Evolutionary conservation across 2,329 filamentous ascomycete genomes (phyloP), one percentile per base, ranked within the genome.

Genomic region (Tolypocladium ovalisporum): DNA sequence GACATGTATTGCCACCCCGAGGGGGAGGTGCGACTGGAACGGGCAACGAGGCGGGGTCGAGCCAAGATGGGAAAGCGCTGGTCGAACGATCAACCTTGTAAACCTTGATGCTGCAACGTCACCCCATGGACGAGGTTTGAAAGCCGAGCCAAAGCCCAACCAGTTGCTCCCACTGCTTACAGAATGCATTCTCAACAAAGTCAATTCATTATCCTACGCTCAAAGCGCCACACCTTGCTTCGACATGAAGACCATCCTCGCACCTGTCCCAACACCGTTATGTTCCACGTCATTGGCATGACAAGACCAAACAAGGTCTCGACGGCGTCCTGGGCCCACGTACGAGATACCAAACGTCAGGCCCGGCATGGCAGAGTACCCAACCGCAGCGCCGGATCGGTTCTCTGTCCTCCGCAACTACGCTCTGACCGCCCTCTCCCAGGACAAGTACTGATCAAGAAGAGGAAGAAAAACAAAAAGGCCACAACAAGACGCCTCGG

Each of bases 401-500:
- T 47, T 19, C 40, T 24, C 34, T 8, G 4, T 17, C 4, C 7
- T 44, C n/a, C n/a, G 19, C 10, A 10, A 22, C 27, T n/a, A n/a
- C 32, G 22, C 32, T 34, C 27, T 24, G 6, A 19, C 13, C 34
- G 37, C 39, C 35, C 6, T 37, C 44, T 36, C 22, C n/a, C 34
- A 6, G 44, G 29, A 51, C 47, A n/a, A 19, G 8, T n/a, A 34
- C 9, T 7, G 17, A 49, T 32, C 15, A 51, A 34, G 29, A n/a
- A n/a, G n/a, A n/a, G n/a, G n/a, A n/a, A n/a, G n/a, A n/a, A n/a
- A n/a, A n/a, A n/a, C n/a, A n/a, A 34, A 51, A 51, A 34, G 36
- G 39, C 27, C 39, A 65, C 54, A 57, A 60, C 54, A 57, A 58
- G 55, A 67, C 65, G 62, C 66, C 66, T 56, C 44, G 39, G 54